Base-by-base conservation (phyloP, 495 filamentous ascomycete genomes). In the Aspergillus avenaceus region DNA sequence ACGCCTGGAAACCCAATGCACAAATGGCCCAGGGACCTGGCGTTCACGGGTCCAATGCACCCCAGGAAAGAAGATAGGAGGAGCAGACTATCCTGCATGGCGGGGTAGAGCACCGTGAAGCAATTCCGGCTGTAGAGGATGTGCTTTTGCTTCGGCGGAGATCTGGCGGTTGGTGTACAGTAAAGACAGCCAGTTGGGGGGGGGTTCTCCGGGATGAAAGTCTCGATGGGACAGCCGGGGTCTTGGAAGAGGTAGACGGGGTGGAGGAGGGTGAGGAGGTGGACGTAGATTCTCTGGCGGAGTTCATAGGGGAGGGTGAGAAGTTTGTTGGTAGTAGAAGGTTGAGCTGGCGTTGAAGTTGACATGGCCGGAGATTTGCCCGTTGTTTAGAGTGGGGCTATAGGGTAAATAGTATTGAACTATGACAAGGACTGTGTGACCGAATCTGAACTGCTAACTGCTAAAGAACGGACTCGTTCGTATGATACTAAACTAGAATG, bases 251-350 rank as follows among this genome's bases (percentile, higher is more conserved):
- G 31, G 18, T 34, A 34, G 31, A 34, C 13, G n/a, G 31, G 31
- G n/a, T 34, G 31, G n/a, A 14, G 31, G 13, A 34, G 13, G 31
- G 8, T 7, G n/a, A 34, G 31, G 4, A 34, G 13, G n/a, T 12
- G 31, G n/a, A 14, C 1, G 12, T 34, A 34, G 18, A 34, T 34
- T 1, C 18, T 34, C 1, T 34, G n/a, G 31, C 31, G 31, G 18
- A 7, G 5, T 3, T 34, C 12, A 14, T 14, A 14, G 12, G 31
- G 12, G 34, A 63, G 56, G 54, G 38, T 49, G 34, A 29, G 55
- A 27, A 56, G 44, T 31, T n/a, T n/a, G n/a, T n/a, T n/a, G n/a
- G n/a, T n/a, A n/a, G n/a, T n/a, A n/a, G n/a, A n/a, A n/a, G n/a
- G n/a, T n/a, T n/a, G n/a, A n/a, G n/a, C n/a, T n/a, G 34, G 44